Conservation (phyloP, 345 rosid genomes). For the Excoecaria agallocha region DNA sequence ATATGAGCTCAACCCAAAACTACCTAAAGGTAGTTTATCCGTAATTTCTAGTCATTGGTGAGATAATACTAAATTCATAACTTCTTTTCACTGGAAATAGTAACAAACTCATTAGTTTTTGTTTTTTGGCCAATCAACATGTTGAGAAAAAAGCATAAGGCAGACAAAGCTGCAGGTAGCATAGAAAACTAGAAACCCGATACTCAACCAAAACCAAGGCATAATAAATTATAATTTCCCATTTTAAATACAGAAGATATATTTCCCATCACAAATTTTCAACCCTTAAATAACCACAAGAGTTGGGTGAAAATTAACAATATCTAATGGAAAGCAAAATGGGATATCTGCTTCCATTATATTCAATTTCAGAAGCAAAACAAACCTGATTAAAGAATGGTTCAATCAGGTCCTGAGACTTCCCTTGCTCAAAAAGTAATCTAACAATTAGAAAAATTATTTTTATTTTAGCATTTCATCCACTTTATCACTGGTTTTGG, state of each 20-base stretch:
- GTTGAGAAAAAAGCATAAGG: not conserved
- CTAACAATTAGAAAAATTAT: not conserved
- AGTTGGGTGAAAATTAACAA: not conserved
- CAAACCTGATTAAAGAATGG: not conserved
- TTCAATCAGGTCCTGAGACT: constrained; percentile 4
- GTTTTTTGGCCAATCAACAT: not conserved
- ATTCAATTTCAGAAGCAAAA: too few relatives aligned
- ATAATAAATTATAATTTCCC: not conserved
- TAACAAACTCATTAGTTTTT: too few relatives aligned
- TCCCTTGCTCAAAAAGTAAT: not conserved
- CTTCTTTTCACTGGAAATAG: not conserved
- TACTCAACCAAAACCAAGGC: not conserved
- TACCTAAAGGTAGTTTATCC: not conserved
- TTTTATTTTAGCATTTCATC: constrained; percentile 2
- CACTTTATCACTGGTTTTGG: not conserved
- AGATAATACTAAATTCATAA: not conserved
- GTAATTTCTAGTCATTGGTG: not conserved
- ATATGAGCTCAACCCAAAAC: constrained; percentile 1
- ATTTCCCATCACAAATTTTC: not conserved
- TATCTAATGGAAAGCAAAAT: not conserved
- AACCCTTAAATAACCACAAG: not conserved
- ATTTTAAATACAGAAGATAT: not conserved
- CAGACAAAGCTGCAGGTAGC: not conserved
- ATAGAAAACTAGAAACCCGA: not conserved
- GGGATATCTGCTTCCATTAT: not conserved